Evolutionary conservation across 2,329 filamentous ascomycete species (phyloP).

Genomic region (Aspergillus pseudonomiae): DNA sequence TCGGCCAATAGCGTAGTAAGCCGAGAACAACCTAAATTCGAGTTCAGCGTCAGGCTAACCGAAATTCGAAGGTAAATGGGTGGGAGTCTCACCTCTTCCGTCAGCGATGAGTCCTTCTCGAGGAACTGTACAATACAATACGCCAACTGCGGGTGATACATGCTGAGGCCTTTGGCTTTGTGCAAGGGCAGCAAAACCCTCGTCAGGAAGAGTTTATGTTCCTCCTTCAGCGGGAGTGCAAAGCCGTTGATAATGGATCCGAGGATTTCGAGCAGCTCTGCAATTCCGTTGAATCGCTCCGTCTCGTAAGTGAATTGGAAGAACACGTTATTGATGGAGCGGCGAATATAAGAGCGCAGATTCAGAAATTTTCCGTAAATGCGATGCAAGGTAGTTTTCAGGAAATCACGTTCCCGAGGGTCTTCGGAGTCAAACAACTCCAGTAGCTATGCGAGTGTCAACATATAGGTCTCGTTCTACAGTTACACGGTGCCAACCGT

Average conservation of each 20-base stretch:
- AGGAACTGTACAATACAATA: slow-evolving; percentile 99
- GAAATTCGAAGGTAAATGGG: slow-evolving; percentile 3
- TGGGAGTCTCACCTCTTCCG: slow-evolving; percentile 75
- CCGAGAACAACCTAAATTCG: slow-evolving; percentile 78
- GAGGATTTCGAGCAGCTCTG: slow-evolving; percentile 92
- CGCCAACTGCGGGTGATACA: slow-evolving; percentile 98
- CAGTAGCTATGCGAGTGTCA: slow-evolving; percentile 63
- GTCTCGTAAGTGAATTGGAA: slow-evolving; percentile 99
- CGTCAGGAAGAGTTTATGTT: slow-evolving; percentile 97
- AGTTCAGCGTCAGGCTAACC: slow-evolving; percentile 16
- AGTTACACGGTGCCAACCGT: not conserved
- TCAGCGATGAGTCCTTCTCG: slow-evolving; percentile 95
- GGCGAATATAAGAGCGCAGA: slow-evolving; percentile 91
- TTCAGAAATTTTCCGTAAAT: slow-evolving; percentile 99
- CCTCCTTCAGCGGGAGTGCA: slow-evolving; percentile 92
- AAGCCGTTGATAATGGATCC: slow-evolving; percentile 99
- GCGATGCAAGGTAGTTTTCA: slow-evolving; percentile 95
- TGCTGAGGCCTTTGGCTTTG: slow-evolving; percentile 98
- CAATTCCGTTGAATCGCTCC: slow-evolving; percentile 97
- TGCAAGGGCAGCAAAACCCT: slow-evolving; percentile 89
- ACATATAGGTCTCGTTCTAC: not conserved
- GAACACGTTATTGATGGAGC: slow-evolving; percentile 99
- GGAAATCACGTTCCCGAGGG: slow-evolving; percentile 90
- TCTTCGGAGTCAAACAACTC: slow-evolving; percentile 99
- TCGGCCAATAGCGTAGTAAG: slow-evolving; percentile 95